Evolutionary conservation across 441 rosid species (phyloP).

Genomic region (Viola pubescens): DNA sequence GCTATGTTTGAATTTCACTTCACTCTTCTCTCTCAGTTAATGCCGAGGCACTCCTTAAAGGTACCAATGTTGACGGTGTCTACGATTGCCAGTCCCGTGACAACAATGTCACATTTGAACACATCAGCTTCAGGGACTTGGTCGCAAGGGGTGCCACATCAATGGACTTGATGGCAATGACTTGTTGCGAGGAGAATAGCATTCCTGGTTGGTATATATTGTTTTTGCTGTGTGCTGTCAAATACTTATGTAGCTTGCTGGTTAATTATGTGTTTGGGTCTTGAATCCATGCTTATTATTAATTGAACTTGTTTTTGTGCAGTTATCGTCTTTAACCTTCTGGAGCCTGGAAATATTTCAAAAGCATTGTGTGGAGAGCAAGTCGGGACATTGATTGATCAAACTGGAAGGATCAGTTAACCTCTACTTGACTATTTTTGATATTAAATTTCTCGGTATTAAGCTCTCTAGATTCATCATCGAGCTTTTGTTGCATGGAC

Average conservation of each 20-base stretch:
- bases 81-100: constrained; percentile 40
- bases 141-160: constrained; percentile 37
- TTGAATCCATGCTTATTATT: background rate
- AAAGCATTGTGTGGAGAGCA: constrained; percentile 56
- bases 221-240: constrained; percentile 7
- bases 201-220: constrained; percentile 41
- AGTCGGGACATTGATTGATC: constrained; percentile 59
- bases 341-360: constrained; percentile 52
- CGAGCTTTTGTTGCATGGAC: too few species aligned
- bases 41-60: constrained; percentile 57
- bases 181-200: constrained; percentile 53
- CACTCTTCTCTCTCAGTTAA: constrained; percentile 36
- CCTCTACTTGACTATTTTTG: too few species aligned
- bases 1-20: background rate
- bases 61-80: constrained; percentile 43
- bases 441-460: too few species aligned
- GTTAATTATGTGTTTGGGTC: background rate
- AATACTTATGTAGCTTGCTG: background rate
- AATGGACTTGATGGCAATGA: constrained; percentile 56
- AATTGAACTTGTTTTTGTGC: constrained; percentile 1
- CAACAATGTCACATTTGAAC: constrained; percentile 35
- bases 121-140: constrained; percentile 43
- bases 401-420: constrained; percentile 28
- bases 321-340: constrained; percentile 55
- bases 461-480: too few species aligned